Percentiles rank a stretch among this genome's conserved stretches.
phyloP scores from a whole-genome alignment of 805 yeast species.

The Metschnikowia cerradonensis region DNA sequence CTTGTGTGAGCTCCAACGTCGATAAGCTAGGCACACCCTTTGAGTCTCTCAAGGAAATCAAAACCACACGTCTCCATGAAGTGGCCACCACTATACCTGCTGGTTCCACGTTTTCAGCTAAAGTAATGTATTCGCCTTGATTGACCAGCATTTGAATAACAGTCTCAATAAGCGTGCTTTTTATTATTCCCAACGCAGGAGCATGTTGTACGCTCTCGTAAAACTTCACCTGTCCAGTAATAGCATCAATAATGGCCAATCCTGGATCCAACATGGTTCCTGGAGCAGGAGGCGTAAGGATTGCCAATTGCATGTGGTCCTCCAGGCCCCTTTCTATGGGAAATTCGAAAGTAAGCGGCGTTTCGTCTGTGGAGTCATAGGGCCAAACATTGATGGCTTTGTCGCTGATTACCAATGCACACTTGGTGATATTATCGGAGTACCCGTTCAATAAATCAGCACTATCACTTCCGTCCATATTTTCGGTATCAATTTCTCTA shows the following conservation, averaged over 20 bases:
- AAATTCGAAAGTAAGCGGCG: constrained; percentile 55
- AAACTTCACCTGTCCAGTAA: constrained; percentile 57
- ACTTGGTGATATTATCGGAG: constrained; percentile 44
- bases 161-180: constrained; percentile 41
- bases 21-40: constrained; percentile 55
- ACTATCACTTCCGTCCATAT: background rate
- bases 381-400: constrained; percentile 63
- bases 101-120: constrained; percentile 62
- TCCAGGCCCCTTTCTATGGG: constrained; percentile 29
- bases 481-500: background rate
- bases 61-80: constrained; percentile 58
- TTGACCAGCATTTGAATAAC: constrained; percentile 30
- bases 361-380: constrained; percentile 55
- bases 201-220: constrained; percentile 74
- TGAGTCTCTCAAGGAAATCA: constrained; percentile 62
- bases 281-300: constrained; percentile 54
- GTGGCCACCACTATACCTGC: constrained; percentile 73
- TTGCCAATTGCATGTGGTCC: constrained; percentile 44
- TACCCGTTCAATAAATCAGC: constrained; percentile 39
- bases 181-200: constrained; percentile 58
- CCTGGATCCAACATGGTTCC: constrained; percentile 60
- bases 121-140: constrained; percentile 52
- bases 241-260: constrained; percentile 57
- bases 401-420: constrained; percentile 48
- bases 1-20: constrained; percentile 24